Evolutionary conservation across 495 filamentous ascomycete genomes (phyloP).

Genomic region (Daldinia grandis): DNA sequence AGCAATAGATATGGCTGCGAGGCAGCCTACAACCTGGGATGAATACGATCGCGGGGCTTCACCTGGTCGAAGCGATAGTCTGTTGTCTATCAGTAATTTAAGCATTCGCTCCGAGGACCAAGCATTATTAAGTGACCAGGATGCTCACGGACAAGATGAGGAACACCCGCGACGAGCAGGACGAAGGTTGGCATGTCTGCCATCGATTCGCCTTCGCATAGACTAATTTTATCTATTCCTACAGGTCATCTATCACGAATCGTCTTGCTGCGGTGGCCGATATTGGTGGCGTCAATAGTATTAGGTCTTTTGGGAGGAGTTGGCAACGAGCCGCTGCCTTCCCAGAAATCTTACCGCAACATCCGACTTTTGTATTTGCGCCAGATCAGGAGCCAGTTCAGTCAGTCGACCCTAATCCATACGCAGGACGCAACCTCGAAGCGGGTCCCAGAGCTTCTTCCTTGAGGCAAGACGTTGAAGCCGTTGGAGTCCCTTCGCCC

Average conservation of each 20-base stretch:
- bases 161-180: slow-evolving; percentile 49
- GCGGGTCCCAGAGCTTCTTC: slow-evolving; percentile 50
- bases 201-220: neutral
- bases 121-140: slow-evolving; percentile 51
- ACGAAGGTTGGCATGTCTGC: slow-evolving; percentile 45
- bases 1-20: slow-evolving; percentile 37
- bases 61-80: slow-evolving; percentile 48
- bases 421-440: slow-evolving; percentile 48
- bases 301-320: slow-evolving; percentile 92
- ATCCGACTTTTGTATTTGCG: slow-evolving; percentile 72
- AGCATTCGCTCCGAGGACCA: slow-evolving; percentile 51
- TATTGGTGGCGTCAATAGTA: slow-evolving; percentile 89
- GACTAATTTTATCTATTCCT: slow-evolving; percentile 18
- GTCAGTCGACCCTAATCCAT: slow-evolving; percentile 29
- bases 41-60: slow-evolving; percentile 53
- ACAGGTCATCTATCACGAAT: slow-evolving; percentile 77
- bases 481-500: slow-evolving; percentile 45
- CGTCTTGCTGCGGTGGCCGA: slow-evolving; percentile 73
- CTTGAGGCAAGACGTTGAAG: slow-evolving; percentile 52
- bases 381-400: slow-evolving; percentile 55
- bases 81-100: slow-evolving; percentile 47
- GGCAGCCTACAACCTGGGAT: slow-evolving; percentile 63
- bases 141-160: slow-evolving; percentile 40
- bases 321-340: slow-evolving; percentile 94
- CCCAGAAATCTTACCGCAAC: slow-evolving; percentile 80